Base-by-base conservation (phyloP, 2,329 filamentous ascomycete genomes). In the Cercospora brassicicola region DNA sequence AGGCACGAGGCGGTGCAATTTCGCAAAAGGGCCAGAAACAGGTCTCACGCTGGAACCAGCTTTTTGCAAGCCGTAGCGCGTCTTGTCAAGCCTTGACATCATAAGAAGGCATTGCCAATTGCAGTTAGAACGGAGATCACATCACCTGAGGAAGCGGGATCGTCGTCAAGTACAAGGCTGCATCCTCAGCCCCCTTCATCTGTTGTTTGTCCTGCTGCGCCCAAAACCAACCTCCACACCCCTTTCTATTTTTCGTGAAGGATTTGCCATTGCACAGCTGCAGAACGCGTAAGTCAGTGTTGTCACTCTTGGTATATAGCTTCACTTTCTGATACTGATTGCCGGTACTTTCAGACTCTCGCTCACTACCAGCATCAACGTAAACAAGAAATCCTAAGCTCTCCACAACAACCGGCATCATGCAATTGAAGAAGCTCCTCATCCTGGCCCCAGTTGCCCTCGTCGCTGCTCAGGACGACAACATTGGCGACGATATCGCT, bases 361-460 rank as follows among this genome's bases (percentile, higher is more conserved):
- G 48, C 48, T 55, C 48, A 56, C 30, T 28, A 28, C 62, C 59
- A 18, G 26, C 31, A 31, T 33, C 64, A 62, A 26, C 11, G 10
- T 26, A 66, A 30, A 11, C 63, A 59, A 48, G 42, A 36, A 56
- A 57, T 23, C 31, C 39, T 39, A 68, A 62, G 26, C 51, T 45
- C 33, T 62, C 51, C 65, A 48, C 63, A 0, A 60, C 20, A n/a
- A 26, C 23, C 59, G 42, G 63, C 67, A 57, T 56, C 62, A 75
- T 75, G 73, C 72, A 74, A 59, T 56, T 72, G 62, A 67, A 69
- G 28, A 65, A 72, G 45, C 53, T 70, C 63, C 64, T 73, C 55
- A 53, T 75, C 62, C 64, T 74, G 66, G 55, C 67, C n/a, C 68
- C 71, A 13, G 65, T 67, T 28, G 63, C 63, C 48, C 31, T 74